A percentile compares a stretch with the other conserved stretches of the same genome.
Evolutionary conservation across 2,329 filamentous ascomycete genomes (phyloP).

Genomic region (Colletotrichum sp.): DNA sequence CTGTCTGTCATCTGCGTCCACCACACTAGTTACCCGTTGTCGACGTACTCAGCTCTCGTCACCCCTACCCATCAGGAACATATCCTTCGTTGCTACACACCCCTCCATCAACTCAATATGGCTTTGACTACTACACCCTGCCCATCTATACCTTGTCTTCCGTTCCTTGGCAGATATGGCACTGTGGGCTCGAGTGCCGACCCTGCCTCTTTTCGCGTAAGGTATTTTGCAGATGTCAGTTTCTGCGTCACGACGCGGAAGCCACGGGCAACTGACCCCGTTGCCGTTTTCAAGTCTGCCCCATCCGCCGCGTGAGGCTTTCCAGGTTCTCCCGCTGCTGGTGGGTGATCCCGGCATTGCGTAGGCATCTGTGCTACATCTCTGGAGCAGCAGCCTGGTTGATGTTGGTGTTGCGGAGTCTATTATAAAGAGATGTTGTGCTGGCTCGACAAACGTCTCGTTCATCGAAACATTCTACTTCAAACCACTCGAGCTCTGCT

Average conservation of each 20-base stretch:
- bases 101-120: not conserved
- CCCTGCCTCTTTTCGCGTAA: not conserved
- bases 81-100: not conserved
- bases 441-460: not conserved
- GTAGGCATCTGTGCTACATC: not conserved
- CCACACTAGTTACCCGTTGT: not conserved
- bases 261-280: slow-evolving; percentile 5
- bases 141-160: not conserved
- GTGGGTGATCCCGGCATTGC: not conserved
- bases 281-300: slow-evolving; percentile 14
- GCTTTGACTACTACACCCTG: not conserved
- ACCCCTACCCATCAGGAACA: not conserved
- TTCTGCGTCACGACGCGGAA: slow-evolving; percentile 17
- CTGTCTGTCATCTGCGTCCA: not conserved
- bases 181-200: not conserved
- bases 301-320: slow-evolving; percentile 12
- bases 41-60: not conserved
- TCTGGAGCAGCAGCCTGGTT: not conserved
- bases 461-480: not conserved
- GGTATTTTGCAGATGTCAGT: not conserved
- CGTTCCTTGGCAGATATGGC: not conserved
- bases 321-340: not conserved
- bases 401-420: not conserved
- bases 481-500: not conserved
- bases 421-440: slow-evolving; percentile 1